These are phyloP conservation scores for Pichia manshurica DNA, from an alignment of 805 yeast species.

Conservation along the genomic window DNA sequence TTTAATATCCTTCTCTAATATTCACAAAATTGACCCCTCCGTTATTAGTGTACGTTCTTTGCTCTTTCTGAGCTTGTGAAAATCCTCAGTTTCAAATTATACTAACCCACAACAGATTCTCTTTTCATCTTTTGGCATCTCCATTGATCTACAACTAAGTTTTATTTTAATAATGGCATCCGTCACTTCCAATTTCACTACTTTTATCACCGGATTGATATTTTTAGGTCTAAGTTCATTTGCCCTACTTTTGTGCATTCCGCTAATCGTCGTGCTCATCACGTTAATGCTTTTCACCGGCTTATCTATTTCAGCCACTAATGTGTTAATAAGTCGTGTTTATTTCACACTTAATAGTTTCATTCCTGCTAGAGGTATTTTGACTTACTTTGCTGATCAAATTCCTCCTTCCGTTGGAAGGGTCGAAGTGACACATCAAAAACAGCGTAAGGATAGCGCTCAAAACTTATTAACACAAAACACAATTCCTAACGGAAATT, in stretches of 20 bases:
- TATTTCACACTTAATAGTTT: neutral
- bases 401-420: slow-evolving; percentile 33
- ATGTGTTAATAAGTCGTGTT: neutral
- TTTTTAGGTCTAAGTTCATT: slow-evolving; percentile 15
- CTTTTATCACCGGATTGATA: slow-evolving; percentile 20
- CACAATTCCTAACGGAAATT: neutral
- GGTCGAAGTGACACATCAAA: slow-evolving; percentile 17
- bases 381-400: slow-evolving; percentile 25
- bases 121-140: slow-evolving; percentile 3
- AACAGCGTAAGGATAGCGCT: slow-evolving; percentile 4
- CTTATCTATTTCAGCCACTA: neutral
- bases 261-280: slow-evolving; percentile 9
- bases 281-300: neutral
- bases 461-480: neutral
- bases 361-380: slow-evolving; percentile 18
- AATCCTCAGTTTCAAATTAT: too few relatives aligned
- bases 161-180: slow-evolving; percentile 5
- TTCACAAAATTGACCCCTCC: neutral
- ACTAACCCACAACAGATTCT: slow-evolving; percentile 2
- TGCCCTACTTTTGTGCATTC: slow-evolving; percentile 28
- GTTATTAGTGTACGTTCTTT: slow-evolving; percentile 4
- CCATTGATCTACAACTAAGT: neutral
- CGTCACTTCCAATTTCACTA: neutral
- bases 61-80: too few relatives aligned
- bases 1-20: neutral